Percentiles rank a stretch among this genome's conserved stretches.
Evolutionary conservation across 2,329 filamentous ascomycete genomes (phyloP).

Genomic region (Sporothrix brunneoviolacea): DNA sequence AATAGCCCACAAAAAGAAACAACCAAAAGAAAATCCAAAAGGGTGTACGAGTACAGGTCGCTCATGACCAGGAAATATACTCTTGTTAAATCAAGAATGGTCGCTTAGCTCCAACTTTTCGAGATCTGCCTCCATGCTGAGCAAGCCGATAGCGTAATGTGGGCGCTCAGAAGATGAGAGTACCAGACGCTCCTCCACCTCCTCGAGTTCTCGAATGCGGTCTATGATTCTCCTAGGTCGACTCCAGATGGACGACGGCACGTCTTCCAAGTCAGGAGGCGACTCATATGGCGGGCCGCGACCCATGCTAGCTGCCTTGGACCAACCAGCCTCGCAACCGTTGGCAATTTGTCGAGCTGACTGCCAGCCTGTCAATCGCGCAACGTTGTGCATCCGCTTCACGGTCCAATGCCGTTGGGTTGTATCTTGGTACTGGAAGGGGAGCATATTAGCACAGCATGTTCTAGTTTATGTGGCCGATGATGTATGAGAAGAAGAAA

Average conservation of each 20-base stretch:
- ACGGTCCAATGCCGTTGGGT: slow-evolving; percentile 74
- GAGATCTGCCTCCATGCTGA: slow-evolving; percentile 73
- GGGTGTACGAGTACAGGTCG: too few relatives aligned
- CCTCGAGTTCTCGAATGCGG: slow-evolving; percentile 42
- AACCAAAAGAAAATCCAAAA: neutral
- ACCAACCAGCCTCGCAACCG: slow-evolving; percentile 81
- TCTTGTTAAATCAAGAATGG: neutral
- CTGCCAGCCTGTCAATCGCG: slow-evolving; percentile 79
- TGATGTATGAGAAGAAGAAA: neutral
- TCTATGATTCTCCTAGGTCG: slow-evolving; percentile 45
- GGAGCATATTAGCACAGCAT: too few relatives aligned
- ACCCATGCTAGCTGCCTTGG: slow-evolving; percentile 63
- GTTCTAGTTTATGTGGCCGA: too few relatives aligned
- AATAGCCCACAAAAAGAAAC: neutral
- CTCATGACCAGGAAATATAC: neutral
- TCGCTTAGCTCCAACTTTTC: slow-evolving; percentile 48
- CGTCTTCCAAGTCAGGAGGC: slow-evolving; percentile 32
- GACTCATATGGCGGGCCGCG: slow-evolving; percentile 68
- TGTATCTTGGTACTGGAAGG: slow-evolving; percentile 58
- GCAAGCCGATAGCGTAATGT: slow-evolving; percentile 70
- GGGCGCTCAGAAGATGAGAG: slow-evolving; percentile 57
- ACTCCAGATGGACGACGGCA: slow-evolving; percentile 39
- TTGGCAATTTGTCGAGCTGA: slow-evolving; percentile 73
- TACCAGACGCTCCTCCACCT: slow-evolving; percentile 43
- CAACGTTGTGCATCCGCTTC: slow-evolving; percentile 65